Evolutionary conservation across 306 rosid genomes (phyloP).

Genomic region (Ormosia emarginata): DNA sequence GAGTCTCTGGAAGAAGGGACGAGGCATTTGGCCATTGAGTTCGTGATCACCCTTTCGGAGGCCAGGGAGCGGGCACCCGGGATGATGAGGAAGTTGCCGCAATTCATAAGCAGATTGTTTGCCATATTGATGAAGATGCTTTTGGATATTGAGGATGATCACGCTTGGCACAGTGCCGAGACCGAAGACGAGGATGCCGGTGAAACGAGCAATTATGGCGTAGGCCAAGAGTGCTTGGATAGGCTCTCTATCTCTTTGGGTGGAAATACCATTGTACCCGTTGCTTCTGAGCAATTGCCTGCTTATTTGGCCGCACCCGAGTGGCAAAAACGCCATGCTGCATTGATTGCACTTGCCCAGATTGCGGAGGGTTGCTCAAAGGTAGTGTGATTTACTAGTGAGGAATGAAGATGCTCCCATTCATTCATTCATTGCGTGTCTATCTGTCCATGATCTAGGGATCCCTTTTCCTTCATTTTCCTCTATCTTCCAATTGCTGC

Average conservation of each 20-base stretch:
- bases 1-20: constrained; percentile 88
- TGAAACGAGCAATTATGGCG: constrained; percentile 82
- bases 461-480: neutral
- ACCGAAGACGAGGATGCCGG: constrained; percentile 89
- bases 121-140: constrained; percentile 85
- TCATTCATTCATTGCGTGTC: no score
- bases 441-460: neutral
- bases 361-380: constrained; percentile 93
- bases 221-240: constrained; percentile 96
- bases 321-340: constrained; percentile 96
- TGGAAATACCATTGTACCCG: constrained; percentile 95
- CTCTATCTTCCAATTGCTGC: neutral
- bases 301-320: constrained; percentile 79
- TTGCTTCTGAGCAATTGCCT: constrained; percentile 89
- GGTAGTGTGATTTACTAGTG: constrained; percentile 47
- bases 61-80: constrained; percentile 96
- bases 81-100: constrained; percentile 97
- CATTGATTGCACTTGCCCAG: constrained; percentile 84
- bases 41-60: constrained; percentile 89
- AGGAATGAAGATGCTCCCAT: no score
- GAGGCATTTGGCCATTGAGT: constrained; percentile 89
- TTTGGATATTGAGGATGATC: constrained; percentile 83
- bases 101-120: constrained; percentile 82
- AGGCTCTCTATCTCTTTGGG: constrained; percentile 91
- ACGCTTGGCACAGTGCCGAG: constrained; percentile 83